A percentile compares a stretch with the other conserved stretches of the same genome.
Evolutionary conservation across 768 basidiomycete genomes (phyloP).

Genomic region (Termitomyces sp.): DNA sequence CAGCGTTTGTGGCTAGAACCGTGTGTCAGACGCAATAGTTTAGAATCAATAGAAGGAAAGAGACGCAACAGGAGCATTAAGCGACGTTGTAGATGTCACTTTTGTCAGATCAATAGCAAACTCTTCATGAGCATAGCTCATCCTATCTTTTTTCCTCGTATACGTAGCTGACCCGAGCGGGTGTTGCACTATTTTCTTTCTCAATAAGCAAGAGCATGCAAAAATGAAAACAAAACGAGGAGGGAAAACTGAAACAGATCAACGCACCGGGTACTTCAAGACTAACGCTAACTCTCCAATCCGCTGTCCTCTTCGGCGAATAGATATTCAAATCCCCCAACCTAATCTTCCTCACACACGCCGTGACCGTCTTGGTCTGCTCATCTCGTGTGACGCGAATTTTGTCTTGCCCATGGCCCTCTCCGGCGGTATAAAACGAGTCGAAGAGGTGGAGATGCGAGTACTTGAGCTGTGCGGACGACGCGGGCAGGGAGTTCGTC

Average conservation of each 20-base stretch:
- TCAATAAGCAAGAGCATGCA: neutral
- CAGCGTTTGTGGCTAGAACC: constrained; percentile 46
- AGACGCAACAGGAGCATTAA: constrained; percentile 43
- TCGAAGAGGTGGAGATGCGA: constrained; percentile 75
- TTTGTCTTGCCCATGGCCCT: constrained; percentile 40
- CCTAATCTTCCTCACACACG: constrained; percentile 73
- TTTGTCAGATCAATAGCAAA: constrained; percentile 93
- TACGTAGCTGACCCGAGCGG: constrained; percentile 58
- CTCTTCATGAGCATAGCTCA: constrained; percentile 92
- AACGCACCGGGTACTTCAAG: constrained; percentile 81
- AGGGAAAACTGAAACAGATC: neutral
- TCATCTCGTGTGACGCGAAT: constrained; percentile 83
- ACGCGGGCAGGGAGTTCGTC: constrained; percentile 49
- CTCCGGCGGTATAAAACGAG: constrained; percentile 57
- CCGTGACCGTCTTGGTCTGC: constrained; percentile 56
- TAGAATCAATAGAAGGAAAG: constrained; percentile 1
- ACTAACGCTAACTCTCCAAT: constrained; percentile 93
- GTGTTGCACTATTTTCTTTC: constrained; percentile 42
- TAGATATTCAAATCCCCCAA: constrained; percentile 86
- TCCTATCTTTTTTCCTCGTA: constrained; percentile 78
- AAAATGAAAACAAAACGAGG: neutral
- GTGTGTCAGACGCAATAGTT: constrained; percentile 2
- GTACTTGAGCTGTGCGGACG: constrained; percentile 59
- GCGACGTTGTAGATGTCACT: constrained; percentile 55
- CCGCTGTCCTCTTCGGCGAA: constrained; percentile 74